These are phyloP conservation scores for Fusarium sp. DNA, from an alignment of 2,329 filamentous ascomycete genomes.

Conservation along the genomic window DNA sequence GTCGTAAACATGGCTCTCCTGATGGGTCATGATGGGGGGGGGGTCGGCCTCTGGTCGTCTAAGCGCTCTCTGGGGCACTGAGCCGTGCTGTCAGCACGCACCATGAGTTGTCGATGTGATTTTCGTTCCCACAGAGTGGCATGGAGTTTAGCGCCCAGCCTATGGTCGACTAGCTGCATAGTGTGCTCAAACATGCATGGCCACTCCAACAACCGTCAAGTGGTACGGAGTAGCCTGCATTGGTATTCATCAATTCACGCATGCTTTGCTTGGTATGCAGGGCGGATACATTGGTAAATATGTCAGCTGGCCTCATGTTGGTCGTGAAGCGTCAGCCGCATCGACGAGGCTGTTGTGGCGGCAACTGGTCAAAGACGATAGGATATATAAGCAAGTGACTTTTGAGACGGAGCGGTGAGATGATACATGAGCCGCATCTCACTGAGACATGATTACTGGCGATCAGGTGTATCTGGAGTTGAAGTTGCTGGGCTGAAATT, in stretches of 20 bases:
- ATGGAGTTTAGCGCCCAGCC: constrained; percentile 4
- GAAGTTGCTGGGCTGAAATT: background rate
- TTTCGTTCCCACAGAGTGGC: background rate
- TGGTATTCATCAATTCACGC: background rate
- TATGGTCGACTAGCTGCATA: background rate
- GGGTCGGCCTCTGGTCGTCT: constrained; percentile 16
- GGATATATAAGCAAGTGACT: background rate
- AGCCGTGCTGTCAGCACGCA: constrained; percentile 29
- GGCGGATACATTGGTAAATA: constrained; percentile 4
- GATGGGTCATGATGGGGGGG: constrained; percentile 21
- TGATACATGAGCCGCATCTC: constrained; percentile 1
- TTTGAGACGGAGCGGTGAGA: constrained; percentile 18
- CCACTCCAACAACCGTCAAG: background rate
- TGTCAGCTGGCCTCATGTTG: constrained; percentile 22
- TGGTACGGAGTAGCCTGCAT: background rate
- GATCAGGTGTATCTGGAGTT: constrained; percentile 3
- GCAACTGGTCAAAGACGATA: background rate
- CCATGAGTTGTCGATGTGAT: constrained; percentile 5
- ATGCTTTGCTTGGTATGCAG: constrained; percentile 7
- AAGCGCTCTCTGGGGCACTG: constrained; percentile 21
- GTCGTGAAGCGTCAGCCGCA: constrained; percentile 10
- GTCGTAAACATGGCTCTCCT: constrained; percentile 1
- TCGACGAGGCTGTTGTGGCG: constrained; percentile 17
- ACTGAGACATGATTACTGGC: constrained; percentile 5
- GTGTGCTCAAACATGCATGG: background rate